A percentile compares a stretch with the other conserved stretches of the same genome.
These are phyloP conservation scores for Otatea glauca DNA, from an alignment of 176 grass and related monocot species.

Conservation along the genomic window DNA sequence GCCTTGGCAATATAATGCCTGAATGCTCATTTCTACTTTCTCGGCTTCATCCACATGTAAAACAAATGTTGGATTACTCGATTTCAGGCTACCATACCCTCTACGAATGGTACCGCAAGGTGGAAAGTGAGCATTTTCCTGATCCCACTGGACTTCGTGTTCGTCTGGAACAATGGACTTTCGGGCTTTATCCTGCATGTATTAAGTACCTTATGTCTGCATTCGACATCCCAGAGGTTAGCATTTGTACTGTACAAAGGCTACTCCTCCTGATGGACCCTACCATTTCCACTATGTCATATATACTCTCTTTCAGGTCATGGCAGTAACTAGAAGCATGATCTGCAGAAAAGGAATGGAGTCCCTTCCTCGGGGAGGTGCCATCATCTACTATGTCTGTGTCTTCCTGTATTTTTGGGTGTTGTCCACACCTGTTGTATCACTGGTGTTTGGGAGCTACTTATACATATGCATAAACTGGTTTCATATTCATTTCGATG, in stretches of 20 bases:
- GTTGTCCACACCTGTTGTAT: conserved; percentile 92
- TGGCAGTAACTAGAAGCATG: conserved; percentile 83
- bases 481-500: conserved; percentile 96
- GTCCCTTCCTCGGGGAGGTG: conserved; percentile 77
- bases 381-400: conserved; percentile 88
- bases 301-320: conserved; percentile 60
- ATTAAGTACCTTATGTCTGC: conserved; percentile 99
- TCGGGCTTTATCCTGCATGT: conserved; percentile 95
- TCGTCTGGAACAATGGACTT: conserved; percentile 87
- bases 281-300: neutral
- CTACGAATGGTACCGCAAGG: conserved; percentile 93
- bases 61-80: conserved; percentile 5
- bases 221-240: conserved; percentile 95
- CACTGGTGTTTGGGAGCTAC: conserved; percentile 92
- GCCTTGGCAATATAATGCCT: neutral
- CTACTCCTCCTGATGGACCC: conserved; percentile 2
- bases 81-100: conserved; percentile 89
- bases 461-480: conserved; percentile 95
- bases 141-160: conserved; percentile 79
- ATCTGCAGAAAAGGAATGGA: conserved; percentile 91
- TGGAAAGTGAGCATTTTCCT: conserved; percentile 93
- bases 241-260: conserved; percentile 12
- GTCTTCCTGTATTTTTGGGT: conserved; percentile 98
- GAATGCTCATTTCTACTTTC: conserved; percentile 14
- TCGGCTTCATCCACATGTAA: conserved; percentile 2